Conservation (phyloP, 1,284 basidiomycete genomes). For the Thelephora terrestris region DNA sequence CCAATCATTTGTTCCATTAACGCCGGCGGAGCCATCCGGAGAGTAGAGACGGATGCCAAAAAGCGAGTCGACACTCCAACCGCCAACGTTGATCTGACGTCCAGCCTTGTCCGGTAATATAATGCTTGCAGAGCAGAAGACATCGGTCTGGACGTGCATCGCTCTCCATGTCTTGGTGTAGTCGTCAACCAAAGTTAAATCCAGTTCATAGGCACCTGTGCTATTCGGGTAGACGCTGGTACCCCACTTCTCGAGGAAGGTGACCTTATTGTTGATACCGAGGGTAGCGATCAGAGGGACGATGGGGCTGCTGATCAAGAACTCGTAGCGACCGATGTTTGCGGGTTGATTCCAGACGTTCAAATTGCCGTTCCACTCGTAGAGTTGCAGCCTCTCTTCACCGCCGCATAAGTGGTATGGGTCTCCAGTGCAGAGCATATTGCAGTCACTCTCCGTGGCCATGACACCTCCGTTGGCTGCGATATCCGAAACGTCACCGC, state of each 20-base stretch:
- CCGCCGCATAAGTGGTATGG: constrained; percentile 56
- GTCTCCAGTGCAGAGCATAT: constrained; percentile 54
- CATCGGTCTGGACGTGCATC: constrained; percentile 65
- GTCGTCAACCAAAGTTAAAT: constrained; percentile 44
- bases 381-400: constrained; percentile 33
- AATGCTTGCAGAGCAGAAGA: constrained; percentile 67
- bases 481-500: constrained; percentile 54
- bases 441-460: constrained; percentile 43
- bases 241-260: constrained; percentile 59
- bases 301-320: constrained; percentile 51
- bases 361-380: constrained; percentile 49
- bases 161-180: constrained; percentile 53
- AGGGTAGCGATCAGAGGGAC: constrained; percentile 65
- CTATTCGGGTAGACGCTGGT: constrained; percentile 47
- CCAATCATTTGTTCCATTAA: constrained; percentile 60
- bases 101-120: constrained; percentile 57
- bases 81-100: constrained; percentile 61
- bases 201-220: constrained; percentile 70
- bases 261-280: constrained; percentile 68
- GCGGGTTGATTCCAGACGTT: constrained; percentile 52
- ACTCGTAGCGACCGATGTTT: constrained; percentile 61
- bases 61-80: constrained; percentile 53
- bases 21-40: constrained; percentile 45
- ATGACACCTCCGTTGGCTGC: constrained; percentile 28
- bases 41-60: constrained; percentile 59